Percentiles rank a stretch among this genome's conserved stretches.
Evolutionary conservation across 139 green algal genomes (phyloP).

Genomic region (Edaphochlamys debaryana): DNA sequence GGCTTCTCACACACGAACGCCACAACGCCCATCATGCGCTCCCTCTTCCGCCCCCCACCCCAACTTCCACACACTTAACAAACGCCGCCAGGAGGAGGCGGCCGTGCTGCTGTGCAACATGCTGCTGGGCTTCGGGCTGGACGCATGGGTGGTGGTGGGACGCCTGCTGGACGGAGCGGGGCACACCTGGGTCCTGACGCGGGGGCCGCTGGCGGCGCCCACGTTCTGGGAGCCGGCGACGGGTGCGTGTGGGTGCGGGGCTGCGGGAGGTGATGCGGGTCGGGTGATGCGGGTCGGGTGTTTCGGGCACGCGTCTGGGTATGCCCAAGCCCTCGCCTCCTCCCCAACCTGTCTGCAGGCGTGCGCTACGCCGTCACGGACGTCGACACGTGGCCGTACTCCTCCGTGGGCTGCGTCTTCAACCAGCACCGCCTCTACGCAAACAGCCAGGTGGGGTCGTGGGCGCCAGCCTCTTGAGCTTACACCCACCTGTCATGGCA

Average conservation of each 20-base stretch:
- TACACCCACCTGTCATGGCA: no score
- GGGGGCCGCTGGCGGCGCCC: constrained; percentile 31
- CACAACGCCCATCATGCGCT: neutral
- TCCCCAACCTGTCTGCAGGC: constrained; percentile 7
- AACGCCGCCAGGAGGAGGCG: constrained; percentile 54
- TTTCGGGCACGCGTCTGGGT: no score
- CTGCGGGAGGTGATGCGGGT: no score
- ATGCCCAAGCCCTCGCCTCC: no score
- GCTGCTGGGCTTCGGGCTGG: constrained; percentile 71
- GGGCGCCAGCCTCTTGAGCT: no score
- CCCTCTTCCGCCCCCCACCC: neutral
- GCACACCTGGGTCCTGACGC: constrained; percentile 66
- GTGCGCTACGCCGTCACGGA: constrained; percentile 42
- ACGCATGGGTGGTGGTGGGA: constrained; percentile 65
- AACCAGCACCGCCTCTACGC: constrained; percentile 63
- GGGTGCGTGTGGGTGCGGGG: constrained; percentile 16
- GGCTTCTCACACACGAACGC: neutral
- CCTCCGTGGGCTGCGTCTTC: constrained; percentile 60
- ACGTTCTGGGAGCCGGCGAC: constrained; percentile 67
- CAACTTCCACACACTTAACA: neutral
- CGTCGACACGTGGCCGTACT: constrained; percentile 54
- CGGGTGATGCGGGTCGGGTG: neutral
- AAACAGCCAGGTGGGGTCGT: constrained; percentile 39
- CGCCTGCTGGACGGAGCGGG: constrained; percentile 33
- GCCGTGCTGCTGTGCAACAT: constrained; percentile 63